A percentile compares a stretch with the other conserved stretches of the same genome.
These are phyloP conservation scores for Tolypocladium capitatum DNA, from an alignment of 2,329 filamentous ascomycete genomes.

Conservation along the genomic window DNA sequence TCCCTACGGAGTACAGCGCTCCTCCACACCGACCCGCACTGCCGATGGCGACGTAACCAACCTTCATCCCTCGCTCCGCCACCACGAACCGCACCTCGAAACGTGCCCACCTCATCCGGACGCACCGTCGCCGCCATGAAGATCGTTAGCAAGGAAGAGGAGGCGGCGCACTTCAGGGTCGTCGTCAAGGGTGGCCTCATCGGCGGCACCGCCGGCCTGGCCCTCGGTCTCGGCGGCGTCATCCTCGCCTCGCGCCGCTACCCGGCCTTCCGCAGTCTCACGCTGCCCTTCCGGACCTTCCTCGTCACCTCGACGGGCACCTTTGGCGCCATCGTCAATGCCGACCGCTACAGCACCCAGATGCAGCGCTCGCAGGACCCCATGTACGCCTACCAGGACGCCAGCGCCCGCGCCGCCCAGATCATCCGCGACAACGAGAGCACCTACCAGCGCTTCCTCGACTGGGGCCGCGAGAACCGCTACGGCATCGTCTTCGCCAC, in stretches of 20 bases:
- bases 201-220: constrained; percentile 58
- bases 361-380: constrained; percentile 63
- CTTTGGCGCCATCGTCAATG: constrained; percentile 76
- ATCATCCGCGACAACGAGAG: constrained; percentile 44
- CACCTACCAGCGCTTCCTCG: constrained; percentile 45
- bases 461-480: constrained; percentile 67
- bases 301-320: constrained; percentile 71
- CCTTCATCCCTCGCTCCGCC: neutral
- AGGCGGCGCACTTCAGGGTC: constrained; percentile 66
- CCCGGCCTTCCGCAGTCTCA: constrained; percentile 65
- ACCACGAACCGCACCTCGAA: neutral
- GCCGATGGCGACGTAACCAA: neutral
- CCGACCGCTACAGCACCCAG: constrained; percentile 52
- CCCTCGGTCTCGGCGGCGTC: constrained; percentile 54
- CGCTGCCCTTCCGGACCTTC: constrained; percentile 82
- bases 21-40: no score
- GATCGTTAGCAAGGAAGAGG: constrained; percentile 88
- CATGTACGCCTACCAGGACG: constrained; percentile 51
- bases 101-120: neutral
- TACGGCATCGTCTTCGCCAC: constrained; percentile 74
- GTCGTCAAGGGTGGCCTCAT: constrained; percentile 69
- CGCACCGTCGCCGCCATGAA: constrained; percentile 52
- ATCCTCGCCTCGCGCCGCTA: constrained; percentile 57
- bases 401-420: constrained; percentile 41
- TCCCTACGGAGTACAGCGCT: no score